Evolutionary conservation across 441 rosid species (phyloP), one percentile per base, ranked within the genome.

Genomic region (Melastoma candidum): DNA sequence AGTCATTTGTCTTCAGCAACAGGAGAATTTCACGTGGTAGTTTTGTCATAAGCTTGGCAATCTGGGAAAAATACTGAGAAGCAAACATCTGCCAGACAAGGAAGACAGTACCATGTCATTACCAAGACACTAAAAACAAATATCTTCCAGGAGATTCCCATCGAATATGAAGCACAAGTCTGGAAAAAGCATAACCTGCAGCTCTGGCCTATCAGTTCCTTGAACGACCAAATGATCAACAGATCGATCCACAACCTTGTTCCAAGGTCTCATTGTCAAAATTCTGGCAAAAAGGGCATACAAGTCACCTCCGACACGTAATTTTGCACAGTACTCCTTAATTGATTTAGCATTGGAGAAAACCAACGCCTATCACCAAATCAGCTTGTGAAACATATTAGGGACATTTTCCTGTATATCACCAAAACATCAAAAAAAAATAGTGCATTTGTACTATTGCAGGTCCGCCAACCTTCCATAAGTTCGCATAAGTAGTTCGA

Each of bases 261-360:
- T 79, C 96, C 98, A 87, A n/a, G 98, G 95, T 48, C 85, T 80
- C 96, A 87, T 85, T 29, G 98, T 92, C 60, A 92, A 85, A 64
- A 92, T 73, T 53, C 95, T 95, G 0, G 95, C 96, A 64, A 92
- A 92, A 9, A 92, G 68, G 0, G 70, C 84, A 68, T 79, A 85
- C 27, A 92, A 78, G 66, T 92, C 96, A 49, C 85, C 96, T 49
- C 98, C 98, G 25, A 95, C 96, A 57, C 98, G 95, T 64, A 92
- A 67, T 61, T 87, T 87, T 36, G 78, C 72, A 46, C 98, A 76
- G 59, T 85, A 78, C 70, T 82, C 82, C 76, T 78, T 92, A 48
- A 92, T 92, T 58, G 84, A 89, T 22, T 79, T 82, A 41, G 84
- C 92, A 74, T 87, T 95, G 10, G 96, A 58, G 66, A 87, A 92